phyloP scores from a whole-genome alignment of 306 rosid species.

The Inga oerstediana region DNA sequence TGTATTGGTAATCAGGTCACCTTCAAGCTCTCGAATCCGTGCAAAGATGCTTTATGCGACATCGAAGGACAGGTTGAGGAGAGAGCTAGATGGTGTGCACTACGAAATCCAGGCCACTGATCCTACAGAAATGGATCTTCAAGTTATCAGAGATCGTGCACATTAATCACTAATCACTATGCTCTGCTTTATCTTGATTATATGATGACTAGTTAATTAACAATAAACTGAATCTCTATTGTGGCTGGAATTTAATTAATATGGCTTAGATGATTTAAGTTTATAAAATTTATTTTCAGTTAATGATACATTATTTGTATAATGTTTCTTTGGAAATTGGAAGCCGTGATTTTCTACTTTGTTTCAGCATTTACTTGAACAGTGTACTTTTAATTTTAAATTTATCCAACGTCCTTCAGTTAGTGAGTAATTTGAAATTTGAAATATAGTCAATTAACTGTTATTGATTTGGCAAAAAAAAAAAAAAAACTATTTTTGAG shows the following conservation, averaged over 20 bases:
- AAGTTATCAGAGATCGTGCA: constrained; percentile 87
- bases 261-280: no score
- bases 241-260: no score
- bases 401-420: no score
- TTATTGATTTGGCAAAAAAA: no score
- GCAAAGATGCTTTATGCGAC: constrained; percentile 97
- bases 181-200: neutral
- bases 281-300: no score
- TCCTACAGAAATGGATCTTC: constrained; percentile 94
- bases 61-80: constrained; percentile 75
- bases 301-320: no score
- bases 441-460: no score
- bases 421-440: neutral
- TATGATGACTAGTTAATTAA: no score
- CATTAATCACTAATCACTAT: constrained; percentile 55
- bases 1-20: constrained; percentile 57
- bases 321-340: no score
- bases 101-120: constrained; percentile 98
- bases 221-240: neutral
- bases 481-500: no score
- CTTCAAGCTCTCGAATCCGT: constrained; percentile 81
- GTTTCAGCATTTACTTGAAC: neutral
- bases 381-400: no score
- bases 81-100: constrained; percentile 91
- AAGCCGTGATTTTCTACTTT: no score